Evolutionary conservation across 768 basidiomycete genomes (phyloP).

Genomic region (Boletus subcaerulescens): DNA sequence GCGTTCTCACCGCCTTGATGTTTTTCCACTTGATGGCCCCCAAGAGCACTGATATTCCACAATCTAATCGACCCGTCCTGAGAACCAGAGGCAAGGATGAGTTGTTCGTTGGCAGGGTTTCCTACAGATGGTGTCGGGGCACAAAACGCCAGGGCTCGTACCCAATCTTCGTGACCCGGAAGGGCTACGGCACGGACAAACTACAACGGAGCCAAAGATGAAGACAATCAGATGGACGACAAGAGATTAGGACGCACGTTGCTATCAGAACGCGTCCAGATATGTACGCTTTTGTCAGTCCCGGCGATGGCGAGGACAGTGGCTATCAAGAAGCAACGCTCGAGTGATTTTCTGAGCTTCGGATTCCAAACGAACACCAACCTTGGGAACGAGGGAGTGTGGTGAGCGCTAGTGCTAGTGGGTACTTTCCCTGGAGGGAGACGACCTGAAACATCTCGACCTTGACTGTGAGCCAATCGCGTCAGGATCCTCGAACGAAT

Average conservation of each 20-base stretch:
- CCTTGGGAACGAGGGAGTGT: constrained; percentile 67
- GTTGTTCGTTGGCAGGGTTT: constrained; percentile 29
- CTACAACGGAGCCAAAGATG: constrained; percentile 30
- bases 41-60: constrained; percentile 74
- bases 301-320: constrained; percentile 75
- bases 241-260: constrained; percentile 37
- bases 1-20: constrained; percentile 16
- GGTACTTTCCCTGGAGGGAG: constrained; percentile 64
- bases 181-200: constrained; percentile 59
- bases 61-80: constrained; percentile 93
- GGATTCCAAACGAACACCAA: constrained; percentile 30
- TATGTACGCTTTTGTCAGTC: constrained; percentile 77
- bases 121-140: constrained; percentile 24
- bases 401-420: constrained; percentile 64
- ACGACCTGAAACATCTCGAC: constrained; percentile 55
- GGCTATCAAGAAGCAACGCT: constrained; percentile 34
- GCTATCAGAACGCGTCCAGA: constrained; percentile 69
- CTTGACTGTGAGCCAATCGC: constrained; percentile 27
- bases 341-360: background rate
- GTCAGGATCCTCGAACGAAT: constrained; percentile 2
- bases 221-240: background rate
- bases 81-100: constrained; percentile 88
- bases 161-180: constrained; percentile 95
- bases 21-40: constrained; percentile 7
- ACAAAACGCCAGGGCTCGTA: constrained; percentile 74